These are phyloP conservation scores for Diaporthe citrichinensis DNA, from an alignment of 2,329 filamentous ascomycete species.

Conservation along the genomic window DNA sequence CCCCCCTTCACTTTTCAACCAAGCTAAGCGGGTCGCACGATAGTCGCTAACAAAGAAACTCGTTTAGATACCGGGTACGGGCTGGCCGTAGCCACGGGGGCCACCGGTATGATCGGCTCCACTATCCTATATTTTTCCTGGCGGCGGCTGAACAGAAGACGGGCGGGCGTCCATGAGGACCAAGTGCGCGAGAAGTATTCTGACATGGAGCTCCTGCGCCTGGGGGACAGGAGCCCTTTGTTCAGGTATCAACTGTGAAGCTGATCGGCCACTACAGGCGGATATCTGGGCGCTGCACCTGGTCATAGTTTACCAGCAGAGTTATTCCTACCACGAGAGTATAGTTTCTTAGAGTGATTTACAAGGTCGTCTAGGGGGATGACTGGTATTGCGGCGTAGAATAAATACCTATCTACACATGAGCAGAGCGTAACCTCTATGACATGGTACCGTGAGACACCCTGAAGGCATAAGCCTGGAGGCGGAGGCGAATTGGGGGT, in stretches of 20 bases:
- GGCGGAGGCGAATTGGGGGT: not conserved
- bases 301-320: not conserved
- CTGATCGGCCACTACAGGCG: not conserved
- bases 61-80: conserved; percentile 4
- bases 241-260: conserved; percentile 32
- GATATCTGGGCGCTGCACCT: not conserved
- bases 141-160: not conserved
- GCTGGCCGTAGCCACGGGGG: conserved; percentile 6
- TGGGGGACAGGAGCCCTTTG: conserved; percentile 24
- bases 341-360: not conserved
- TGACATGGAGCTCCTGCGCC: conserved; percentile 11
- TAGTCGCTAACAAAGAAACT: not conserved
- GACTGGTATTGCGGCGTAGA: not conserved
- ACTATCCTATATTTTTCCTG: not conserved
- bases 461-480: not conserved
- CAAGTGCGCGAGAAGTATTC: conserved; percentile 15
- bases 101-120: not conserved
- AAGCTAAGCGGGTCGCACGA: not conserved
- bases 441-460: not conserved
- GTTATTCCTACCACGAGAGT: not conserved
- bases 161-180: not conserved
- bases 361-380: not conserved
- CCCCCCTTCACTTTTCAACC: too few species aligned
- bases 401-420: not conserved
- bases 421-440: not conserved